Percentiles rank a stretch among this genome's conserved stretches.
phyloP scores from a whole-genome alignment of 1,139 yeast species.

The Candida mesenterica region DNA sequence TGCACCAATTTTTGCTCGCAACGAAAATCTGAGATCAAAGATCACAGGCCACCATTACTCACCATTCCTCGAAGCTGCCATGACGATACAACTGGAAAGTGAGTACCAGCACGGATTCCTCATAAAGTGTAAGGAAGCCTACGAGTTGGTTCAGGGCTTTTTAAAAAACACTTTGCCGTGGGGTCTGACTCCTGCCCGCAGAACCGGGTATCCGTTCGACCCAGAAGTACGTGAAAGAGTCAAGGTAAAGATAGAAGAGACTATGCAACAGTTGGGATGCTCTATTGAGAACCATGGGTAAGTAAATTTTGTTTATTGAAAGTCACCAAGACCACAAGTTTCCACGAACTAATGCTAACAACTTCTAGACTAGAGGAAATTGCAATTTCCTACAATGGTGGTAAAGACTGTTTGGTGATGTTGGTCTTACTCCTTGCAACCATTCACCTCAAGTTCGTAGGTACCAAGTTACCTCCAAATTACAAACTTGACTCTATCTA shows the following conservation, averaged over 20 bases:
- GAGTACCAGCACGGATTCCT: conserved; percentile 16
- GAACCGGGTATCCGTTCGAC: conserved; percentile 21
- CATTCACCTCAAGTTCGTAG: conserved; percentile 36
- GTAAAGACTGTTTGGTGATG: conserved; percentile 88
- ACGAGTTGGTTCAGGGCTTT: conserved; percentile 31
- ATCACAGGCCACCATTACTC: neutral
- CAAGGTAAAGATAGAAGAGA: conserved; percentile 29
- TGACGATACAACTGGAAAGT: conserved; percentile 6
- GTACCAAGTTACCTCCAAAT: conserved; percentile 23
- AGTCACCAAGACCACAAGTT: too few species aligned
- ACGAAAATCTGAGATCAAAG: too few species aligned
- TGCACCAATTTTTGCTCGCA: too few species aligned
- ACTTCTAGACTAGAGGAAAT: conserved; percentile 46
- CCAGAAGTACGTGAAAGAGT: conserved; percentile 25
- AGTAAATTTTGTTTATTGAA: conserved; percentile 13
- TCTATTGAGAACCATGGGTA: conserved; percentile 37
- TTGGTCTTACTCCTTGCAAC: conserved; percentile 63
- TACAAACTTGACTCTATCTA: conserved; percentile 58
- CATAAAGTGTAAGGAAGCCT: conserved; percentile 33
- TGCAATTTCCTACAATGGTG: conserved; percentile 84
- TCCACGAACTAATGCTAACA: conserved; percentile 2
- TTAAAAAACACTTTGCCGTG: conserved; percentile 30
- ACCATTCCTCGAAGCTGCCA: neutral
- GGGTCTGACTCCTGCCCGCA: conserved; percentile 23
- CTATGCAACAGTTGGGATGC: conserved; percentile 30